Base-by-base conservation (phyloP, 2,329 filamentous ascomycete genomes). In the Penicillium brasilianum region DNA sequence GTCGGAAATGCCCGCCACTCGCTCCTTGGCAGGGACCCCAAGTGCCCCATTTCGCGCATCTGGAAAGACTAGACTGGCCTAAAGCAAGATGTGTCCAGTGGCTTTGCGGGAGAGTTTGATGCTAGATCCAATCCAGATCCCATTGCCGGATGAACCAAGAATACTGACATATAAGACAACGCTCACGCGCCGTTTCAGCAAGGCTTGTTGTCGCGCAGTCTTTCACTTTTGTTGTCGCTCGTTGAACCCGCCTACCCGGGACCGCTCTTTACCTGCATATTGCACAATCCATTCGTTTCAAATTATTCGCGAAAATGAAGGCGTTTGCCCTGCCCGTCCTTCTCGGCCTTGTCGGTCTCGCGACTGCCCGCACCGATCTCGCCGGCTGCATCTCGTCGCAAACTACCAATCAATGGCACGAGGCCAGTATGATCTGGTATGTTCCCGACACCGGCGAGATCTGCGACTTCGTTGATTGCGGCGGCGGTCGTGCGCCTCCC, bases 391-490 rank as follows among this genome's bases (percentile, higher is more conserved):
- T 66, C 51, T 69, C 68, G 25, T 71, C 71, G 14, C 44, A 57
- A 39, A 71, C 71, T 36, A 64, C 48, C 44, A 65, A 72, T 57
- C 62, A 71, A 49, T 70, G 67, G 65, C 52, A 70, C 49, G 61
- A 71, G 52, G 69, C 69, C 65, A 71, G 66, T 52, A 64, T 71
- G 63, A 66, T 74, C 64, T 90, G 81, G 80, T 89, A 86, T 74
- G 83, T 88, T 56, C 87, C 87, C 1, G 86, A 77, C 66, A 86
- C 83, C 18, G 86, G 87, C 71, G 87, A 90, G 78, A 79, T 90
- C 71, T 90, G 88, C 81, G 79, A 80, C 11, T 71, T 85, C 63
- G 81, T 87, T 66, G 88, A 90, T 82, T 90, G 88, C 75, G 88
- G 88, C 60, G 88, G 88, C 65, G 88, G 87, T 58, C 82, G 84